Conservation (phyloP, 1,284 basidiomycete species). For the Hemileia vastatrix region DNA sequence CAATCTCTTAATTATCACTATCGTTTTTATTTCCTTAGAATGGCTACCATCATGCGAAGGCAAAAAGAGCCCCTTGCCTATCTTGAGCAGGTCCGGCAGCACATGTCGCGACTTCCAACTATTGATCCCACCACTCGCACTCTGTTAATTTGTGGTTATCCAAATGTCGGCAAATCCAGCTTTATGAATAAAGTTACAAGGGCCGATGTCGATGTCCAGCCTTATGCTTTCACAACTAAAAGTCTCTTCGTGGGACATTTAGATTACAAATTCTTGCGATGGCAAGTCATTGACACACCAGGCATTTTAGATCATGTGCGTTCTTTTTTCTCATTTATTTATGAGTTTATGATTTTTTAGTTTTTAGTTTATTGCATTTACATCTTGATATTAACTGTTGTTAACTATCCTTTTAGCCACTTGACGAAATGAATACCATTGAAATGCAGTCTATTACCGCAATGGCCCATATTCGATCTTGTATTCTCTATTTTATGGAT, state of each 20-base stretch:
- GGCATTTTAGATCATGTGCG: constrained; percentile 46
- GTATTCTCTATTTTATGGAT: constrained; percentile 94
- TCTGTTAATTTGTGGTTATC: constrained; percentile 88
- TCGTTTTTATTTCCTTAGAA: constrained; percentile 49
- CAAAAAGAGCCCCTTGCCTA: constrained; percentile 95
- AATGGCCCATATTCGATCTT: constrained; percentile 80
- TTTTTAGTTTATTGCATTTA: too few species aligned
- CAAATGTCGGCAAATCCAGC: constrained; percentile 92
- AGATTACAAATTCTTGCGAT: constrained; percentile 93
- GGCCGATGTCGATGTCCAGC: constrained; percentile 93
- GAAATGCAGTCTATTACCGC: constrained; percentile 99
- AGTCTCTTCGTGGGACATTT: constrained; percentile 91
- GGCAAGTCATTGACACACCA: constrained; percentile 72
- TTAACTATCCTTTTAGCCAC: constrained; percentile 53
- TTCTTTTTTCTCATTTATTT: constrained; percentile 76
- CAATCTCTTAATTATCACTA: neutral
- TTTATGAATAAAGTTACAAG: constrained; percentile 98
- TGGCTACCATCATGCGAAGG: constrained; percentile 93
- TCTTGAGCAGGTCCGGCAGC: constrained; percentile 92
- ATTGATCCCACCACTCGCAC: constrained; percentile 96
- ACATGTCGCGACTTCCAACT: constrained; percentile 86
- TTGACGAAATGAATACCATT: constrained; percentile 98
- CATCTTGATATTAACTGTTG: neutral
- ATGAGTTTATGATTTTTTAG: neutral
- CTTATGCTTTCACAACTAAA: constrained; percentile 95